Base-by-base conservation (phyloP, 352 stramenopile genomes). In the Phytophthora ramorum region DNA sequence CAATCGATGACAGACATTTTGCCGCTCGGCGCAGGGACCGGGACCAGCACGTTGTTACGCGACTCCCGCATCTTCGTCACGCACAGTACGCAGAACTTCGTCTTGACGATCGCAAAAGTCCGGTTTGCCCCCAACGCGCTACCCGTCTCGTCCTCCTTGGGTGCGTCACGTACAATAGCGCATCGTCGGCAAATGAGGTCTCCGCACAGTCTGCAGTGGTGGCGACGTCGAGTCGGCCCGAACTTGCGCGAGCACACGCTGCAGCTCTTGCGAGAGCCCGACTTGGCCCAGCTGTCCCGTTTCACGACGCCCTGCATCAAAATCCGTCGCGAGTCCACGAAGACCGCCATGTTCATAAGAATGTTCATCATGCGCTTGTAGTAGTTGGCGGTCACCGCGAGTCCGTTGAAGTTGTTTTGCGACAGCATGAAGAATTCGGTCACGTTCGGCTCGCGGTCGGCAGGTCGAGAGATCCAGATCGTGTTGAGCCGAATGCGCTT, bases 131-230 rank as follows among this genome's bases (percentile, higher is more conserved):
- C 48, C 8, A 41, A 10, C 16, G 30, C 30, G 35, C 14, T 60
- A 32, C 55, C 32, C 44, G 32, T 17, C 28, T 26, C 43, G 2
- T 70, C 69, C 19, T 71, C 71, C 17, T 87, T 79, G 13, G 69
- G 75, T 3, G 80, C 73, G 48, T 85, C 69, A 24, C 83, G 83
- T 20, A 87, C 71, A 20, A 92, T 73, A 40, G 75, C 69, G 54
- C 86, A 94, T 48, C 85, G 86, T 47, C 83, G 64, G 60, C 86
- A 94, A 62, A 92, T 87, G 34, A 94, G 80, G 32, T 94, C 82
- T 49, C 86, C 86, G 50, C 86, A 94, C n/a, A 94, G 58, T 4
- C 86, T 74, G 53, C 86, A 94, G 69, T 93, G 84, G 58, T 95
- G 86, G 19, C 86, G 83, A 7, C 79, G 76, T 8, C 83, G 78